phyloP scores from a whole-genome alignment of 2,329 filamentous ascomycete genomes.

The Zelopaecilomyces penicillatus region DNA sequence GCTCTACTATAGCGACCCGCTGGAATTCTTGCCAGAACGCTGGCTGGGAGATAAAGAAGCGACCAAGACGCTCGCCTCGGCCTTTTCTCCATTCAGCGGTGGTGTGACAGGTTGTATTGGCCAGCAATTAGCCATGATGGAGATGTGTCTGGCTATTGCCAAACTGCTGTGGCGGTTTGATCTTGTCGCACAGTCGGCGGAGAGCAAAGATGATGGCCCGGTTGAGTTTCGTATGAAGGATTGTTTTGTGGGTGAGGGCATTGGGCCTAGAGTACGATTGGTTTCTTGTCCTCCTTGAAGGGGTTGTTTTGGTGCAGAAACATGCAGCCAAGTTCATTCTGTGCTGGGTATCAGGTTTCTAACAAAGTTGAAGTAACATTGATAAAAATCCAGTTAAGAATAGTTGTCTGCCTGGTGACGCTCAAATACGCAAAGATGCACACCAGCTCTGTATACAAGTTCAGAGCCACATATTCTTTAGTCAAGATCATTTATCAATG shows the following conservation, averaged over 20 bases:
- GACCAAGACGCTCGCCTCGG: background rate
- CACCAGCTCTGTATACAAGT: too few relatives aligned
- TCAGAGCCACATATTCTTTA: too few relatives aligned
- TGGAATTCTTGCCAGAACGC: conserved; percentile 4
- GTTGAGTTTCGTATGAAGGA: background rate
- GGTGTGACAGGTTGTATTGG: conserved; percentile 6
- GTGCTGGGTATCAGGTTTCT: too few relatives aligned
- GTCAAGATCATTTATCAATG: too few relatives aligned
- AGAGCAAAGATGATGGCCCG: background rate
- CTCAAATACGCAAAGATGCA: too few relatives aligned
- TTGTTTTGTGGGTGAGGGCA: background rate
- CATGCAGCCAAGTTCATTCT: too few relatives aligned
- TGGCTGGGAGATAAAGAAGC: conserved; percentile 3
- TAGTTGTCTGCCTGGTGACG: too few relatives aligned
- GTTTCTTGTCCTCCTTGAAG: background rate
- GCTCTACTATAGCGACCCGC: conserved; percentile 1
- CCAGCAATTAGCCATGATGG: background rate
- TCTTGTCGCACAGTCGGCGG: background rate
- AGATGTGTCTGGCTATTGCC: background rate
- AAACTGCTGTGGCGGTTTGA: background rate
- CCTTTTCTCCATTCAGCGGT: conserved; percentile 1
- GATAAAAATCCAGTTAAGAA: too few relatives aligned
- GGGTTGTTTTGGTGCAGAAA: too few relatives aligned
- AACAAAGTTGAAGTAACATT: too few relatives aligned
- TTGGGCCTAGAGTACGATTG: background rate